Percentiles rank a stretch among this genome's conserved stretches.
Conservation (phyloP, 768 basidiomycete genomes). For the Lyophyllum atratum region DNA sequence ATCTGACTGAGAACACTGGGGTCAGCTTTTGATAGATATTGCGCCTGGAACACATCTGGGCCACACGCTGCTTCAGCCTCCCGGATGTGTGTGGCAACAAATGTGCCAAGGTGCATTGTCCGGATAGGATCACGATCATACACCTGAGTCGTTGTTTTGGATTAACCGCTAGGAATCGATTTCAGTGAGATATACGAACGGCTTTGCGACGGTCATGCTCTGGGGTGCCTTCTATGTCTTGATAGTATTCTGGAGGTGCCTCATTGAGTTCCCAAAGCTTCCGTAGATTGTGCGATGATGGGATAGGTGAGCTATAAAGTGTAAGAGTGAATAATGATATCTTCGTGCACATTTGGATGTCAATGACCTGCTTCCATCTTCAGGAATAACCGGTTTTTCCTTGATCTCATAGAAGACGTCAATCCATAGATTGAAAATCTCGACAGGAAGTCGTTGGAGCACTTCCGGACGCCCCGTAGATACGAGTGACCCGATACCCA, state of each 20-base stretch:
- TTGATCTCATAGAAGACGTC: conserved; percentile 88
- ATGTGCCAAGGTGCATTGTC: conserved; percentile 61
- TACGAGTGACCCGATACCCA: conserved; percentile 78
- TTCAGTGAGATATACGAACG: conserved; percentile 41
- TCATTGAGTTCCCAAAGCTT: conserved; percentile 73
- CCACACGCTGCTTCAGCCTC: conserved; percentile 67
- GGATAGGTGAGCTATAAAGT: conserved; percentile 20
- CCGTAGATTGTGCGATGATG: conserved; percentile 45
- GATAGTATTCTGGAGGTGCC: conserved; percentile 59
- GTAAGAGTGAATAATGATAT: background rate
- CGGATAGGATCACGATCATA: conserved; percentile 73
- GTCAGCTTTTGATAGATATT: conserved; percentile 68
- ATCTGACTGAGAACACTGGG: conserved; percentile 75
- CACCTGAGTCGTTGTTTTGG: conserved; percentile 43
- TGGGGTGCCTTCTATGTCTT: conserved; percentile 65
- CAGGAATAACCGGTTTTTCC: conserved; percentile 52
- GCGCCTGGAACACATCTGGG: conserved; percentile 54
- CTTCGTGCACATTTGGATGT: background rate
- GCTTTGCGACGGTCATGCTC: conserved; percentile 77
- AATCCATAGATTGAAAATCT: conserved; percentile 85
- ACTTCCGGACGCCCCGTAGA: conserved; percentile 76
- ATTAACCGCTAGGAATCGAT: conserved; percentile 2
- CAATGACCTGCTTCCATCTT: conserved; percentile 36
- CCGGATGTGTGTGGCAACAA: conserved; percentile 57
- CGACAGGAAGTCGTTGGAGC: conserved; percentile 66